These are phyloP conservation scores for Alopecurus myosuroides DNA, from an alignment of 176 grass and related monocot species.

Conservation along the genomic window DNA sequence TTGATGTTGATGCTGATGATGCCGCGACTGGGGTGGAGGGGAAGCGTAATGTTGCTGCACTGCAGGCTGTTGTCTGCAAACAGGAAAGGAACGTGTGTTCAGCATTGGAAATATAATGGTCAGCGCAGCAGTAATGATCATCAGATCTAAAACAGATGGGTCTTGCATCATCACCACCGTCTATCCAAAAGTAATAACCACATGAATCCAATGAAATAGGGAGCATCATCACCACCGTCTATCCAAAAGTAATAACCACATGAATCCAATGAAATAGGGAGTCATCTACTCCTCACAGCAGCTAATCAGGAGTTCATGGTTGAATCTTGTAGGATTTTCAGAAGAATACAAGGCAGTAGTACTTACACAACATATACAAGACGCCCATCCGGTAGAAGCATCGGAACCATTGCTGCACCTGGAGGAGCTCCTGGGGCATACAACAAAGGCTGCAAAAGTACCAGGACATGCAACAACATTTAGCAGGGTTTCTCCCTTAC, in stretches of 20 bases:
- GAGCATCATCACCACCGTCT: background rate
- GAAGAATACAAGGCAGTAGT: background rate
- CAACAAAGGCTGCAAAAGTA: constrained; percentile 44
- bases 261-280: background rate
- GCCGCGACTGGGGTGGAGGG: constrained; percentile 4
- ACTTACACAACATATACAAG: constrained; percentile 53
- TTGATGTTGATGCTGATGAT: background rate
- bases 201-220: no score
- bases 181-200: no score
- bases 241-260: background rate
- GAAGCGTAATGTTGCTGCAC: constrained; percentile 18
- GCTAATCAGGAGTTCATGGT: background rate
- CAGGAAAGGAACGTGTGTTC: background rate
- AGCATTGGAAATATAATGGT: background rate
- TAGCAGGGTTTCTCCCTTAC: background rate
- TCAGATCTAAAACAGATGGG: background rate
- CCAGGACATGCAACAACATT: constrained; percentile 4
- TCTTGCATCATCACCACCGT: background rate
- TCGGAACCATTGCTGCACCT: constrained; percentile 42
- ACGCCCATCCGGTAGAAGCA: constrained; percentile 43
- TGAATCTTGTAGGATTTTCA: background rate
- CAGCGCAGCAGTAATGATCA: background rate
- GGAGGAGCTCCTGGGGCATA: constrained; percentile 37
- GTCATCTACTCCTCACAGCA: background rate
- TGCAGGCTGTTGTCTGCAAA: constrained; percentile 41